These are phyloP conservation scores for Saccharomyces mikatae DNA, from an alignment of 805 yeast species.

Conservation along the genomic window DNA sequence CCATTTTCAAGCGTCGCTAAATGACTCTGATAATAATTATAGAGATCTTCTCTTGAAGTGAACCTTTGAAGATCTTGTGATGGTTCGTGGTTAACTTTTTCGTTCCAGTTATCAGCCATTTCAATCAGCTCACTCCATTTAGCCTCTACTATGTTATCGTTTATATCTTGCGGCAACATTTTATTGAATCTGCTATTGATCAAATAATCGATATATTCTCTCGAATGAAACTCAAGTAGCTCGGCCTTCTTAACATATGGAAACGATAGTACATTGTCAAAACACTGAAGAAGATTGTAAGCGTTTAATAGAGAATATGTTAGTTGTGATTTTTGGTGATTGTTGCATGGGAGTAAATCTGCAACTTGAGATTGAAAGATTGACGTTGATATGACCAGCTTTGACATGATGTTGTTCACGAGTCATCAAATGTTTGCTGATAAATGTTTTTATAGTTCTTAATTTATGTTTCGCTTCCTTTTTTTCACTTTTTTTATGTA, in stretches of 20 bases:
- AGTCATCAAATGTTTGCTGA: neutral
- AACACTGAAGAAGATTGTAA: conserved; percentile 16
- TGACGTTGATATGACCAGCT: conserved; percentile 21
- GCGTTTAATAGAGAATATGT: conserved; percentile 18
- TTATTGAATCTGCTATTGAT: conserved; percentile 22
- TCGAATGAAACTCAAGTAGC: conserved; percentile 43
- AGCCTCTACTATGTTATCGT: conserved; percentile 1
- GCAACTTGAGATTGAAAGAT: conserved; percentile 24
- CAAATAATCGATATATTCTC: conserved; percentile 35
- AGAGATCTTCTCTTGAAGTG: conserved; percentile 9
- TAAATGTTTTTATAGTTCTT: neutral
- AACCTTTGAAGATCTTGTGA: conserved; percentile 2
- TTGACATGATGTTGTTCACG: conserved; percentile 8
- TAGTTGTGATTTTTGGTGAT: conserved; percentile 19
- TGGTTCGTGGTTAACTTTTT: neutral
- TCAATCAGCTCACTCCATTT: conserved; percentile 12
- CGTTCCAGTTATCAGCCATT: conserved; percentile 9
- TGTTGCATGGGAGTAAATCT: conserved; percentile 29
- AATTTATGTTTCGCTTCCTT: neutral
- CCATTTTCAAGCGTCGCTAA: neutral
- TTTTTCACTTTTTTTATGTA: neutral
- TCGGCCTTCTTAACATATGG: conserved; percentile 29
- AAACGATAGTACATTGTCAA: conserved; percentile 15
- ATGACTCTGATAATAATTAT: conserved; percentile 6
- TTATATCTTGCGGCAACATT: conserved; percentile 13